Percentiles rank a stretch among this genome's conserved stretches.
Conservation (phyloP, 768 basidiomycete species). For the Lactarius evosmus region DNA sequence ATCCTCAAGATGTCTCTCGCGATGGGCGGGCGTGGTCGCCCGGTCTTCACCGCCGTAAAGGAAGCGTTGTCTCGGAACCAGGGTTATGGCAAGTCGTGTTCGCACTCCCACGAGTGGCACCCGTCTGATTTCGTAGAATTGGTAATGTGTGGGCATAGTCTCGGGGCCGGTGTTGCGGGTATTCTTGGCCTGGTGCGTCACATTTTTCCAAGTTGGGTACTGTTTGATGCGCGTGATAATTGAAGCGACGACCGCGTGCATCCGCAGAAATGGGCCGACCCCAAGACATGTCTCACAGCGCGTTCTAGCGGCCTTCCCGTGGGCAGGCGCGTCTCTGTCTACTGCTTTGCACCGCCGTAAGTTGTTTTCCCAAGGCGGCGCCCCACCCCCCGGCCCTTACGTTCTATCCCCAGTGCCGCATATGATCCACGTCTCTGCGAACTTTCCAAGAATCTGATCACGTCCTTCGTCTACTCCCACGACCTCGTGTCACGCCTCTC, state of each 20-base stretch:
- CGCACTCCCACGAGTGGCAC: background rate
- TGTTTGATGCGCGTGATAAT: slow-evolving; percentile 15
- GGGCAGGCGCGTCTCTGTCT: slow-evolving; percentile 64
- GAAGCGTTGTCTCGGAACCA: slow-evolving; percentile 66
- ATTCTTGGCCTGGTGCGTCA: slow-evolving; percentile 64
- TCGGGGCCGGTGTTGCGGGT: slow-evolving; percentile 78
- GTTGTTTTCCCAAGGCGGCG: slow-evolving; percentile 31
- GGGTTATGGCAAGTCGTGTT: slow-evolving; percentile 57
- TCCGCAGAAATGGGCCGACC: slow-evolving; percentile 80
- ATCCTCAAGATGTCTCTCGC: slow-evolving; percentile 75
- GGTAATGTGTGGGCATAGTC: slow-evolving; percentile 77
- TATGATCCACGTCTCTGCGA: slow-evolving; percentile 57
- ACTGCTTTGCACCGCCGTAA: slow-evolving; percentile 78
- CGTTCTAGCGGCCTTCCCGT: slow-evolving; percentile 67
- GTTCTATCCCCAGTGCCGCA: slow-evolving; percentile 47
- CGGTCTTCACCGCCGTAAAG: slow-evolving; percentile 71
- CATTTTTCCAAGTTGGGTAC: slow-evolving; percentile 5
- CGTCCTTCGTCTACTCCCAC: slow-evolving; percentile 79
- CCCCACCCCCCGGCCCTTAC: background rate
- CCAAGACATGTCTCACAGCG: slow-evolving; percentile 66
- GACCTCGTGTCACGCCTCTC: slow-evolving; percentile 79
- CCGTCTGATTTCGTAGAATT: slow-evolving; percentile 45
- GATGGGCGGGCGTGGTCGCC: slow-evolving; percentile 75
- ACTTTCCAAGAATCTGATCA: slow-evolving; percentile 59
- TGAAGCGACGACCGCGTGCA: background rate